Evolutionary conservation across 129 eudicot genomes (phyloP), one percentile per base, ranked within the genome.

Genomic region (Artemisia annua): DNA sequence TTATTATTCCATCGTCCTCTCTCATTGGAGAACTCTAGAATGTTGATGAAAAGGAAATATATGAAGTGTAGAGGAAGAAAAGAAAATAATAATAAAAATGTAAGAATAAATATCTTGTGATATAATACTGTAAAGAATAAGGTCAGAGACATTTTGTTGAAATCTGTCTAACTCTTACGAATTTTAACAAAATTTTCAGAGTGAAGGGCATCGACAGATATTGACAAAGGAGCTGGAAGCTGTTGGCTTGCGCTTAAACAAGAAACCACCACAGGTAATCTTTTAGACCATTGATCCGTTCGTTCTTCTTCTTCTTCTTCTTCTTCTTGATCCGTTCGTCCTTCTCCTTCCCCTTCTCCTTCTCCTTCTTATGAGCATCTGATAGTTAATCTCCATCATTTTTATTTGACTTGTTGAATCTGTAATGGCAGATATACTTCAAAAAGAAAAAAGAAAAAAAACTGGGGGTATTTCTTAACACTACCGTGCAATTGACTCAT

Each of bases 151-250:
- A 56, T 56, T 30, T 22, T 26, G 8, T 64, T 43, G 60, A 75
- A 67, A 48, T 14, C 48, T 44, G 28, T 66, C 59, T 77, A 39
- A 17, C 68, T 53, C n/a, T 16, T 52, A 56, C 48, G 12, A 3
- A 5, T 24, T 35, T 43, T 13, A 49, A 66, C 11, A 28, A 68
- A 59, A 5, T 9, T 60, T 79, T 46, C 69, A 94, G 97, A 94
- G 97, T 80, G 97, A 90, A 89, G 97, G 99, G 62, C 99, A 94
- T 85, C 86, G 99, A 74, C 99, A 90, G 72, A 94, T 94, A 77
- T 82, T 94, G 81, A 94, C 99, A 32, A 88, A 76, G 78, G 99
- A 94, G 74, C 85, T 94, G 83, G 99, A 94, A 90, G 97, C 99
- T 78, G 99, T 94, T 72, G 99, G 99, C 75, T 79, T 90, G 83